Percentiles rank a stretch among this genome's conserved stretches.
Evolutionary conservation across 495 filamentous ascomycete genomes (phyloP).

Genomic region (Pyrenopolyporus hunteri): DNA sequence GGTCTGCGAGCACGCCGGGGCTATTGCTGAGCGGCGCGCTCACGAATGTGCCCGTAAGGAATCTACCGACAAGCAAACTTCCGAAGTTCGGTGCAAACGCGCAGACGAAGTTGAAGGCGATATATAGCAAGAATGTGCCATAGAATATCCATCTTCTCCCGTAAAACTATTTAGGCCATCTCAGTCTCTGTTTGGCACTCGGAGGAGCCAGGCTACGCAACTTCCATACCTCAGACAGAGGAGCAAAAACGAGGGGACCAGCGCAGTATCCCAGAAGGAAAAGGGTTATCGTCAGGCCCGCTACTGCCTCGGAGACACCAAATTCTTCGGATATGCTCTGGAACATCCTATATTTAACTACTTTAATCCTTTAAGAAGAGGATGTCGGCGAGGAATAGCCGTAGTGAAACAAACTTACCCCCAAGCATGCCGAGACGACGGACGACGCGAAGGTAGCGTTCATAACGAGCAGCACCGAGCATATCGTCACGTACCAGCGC

Average conservation of each 20-base stretch:
- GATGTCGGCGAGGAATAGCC: not conserved
- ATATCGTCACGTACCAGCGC: conserved; percentile 53
- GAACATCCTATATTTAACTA: not conserved
- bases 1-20: conserved; percentile 59
- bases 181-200: not conserved
- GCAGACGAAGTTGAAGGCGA: conserved; percentile 58
- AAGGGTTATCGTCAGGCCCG: conserved; percentile 57
- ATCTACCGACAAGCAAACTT: conserved; percentile 56
- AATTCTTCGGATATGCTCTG: conserved; percentile 52
- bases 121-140: conserved; percentile 50
- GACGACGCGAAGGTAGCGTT: conserved; percentile 63
- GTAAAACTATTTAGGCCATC: conserved; percentile 44
- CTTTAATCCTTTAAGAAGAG: not conserved
- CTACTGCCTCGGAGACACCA: conserved; percentile 49
- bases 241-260: conserved; percentile 59
- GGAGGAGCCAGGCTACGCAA: not conserved
- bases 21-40: conserved; percentile 56
- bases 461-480: conserved; percentile 54
- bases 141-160: conserved; percentile 58
- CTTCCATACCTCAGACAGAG: conserved; percentile 49
- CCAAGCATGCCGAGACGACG: conserved; percentile 55
- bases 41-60: conserved; percentile 59
- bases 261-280: conserved; percentile 60
- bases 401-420: conserved; percentile 17
- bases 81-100: conserved; percentile 59